Evolutionary conservation across 768 basidiomycete species (phyloP).

Genomic region (Boletellus ananiceps): DNA sequence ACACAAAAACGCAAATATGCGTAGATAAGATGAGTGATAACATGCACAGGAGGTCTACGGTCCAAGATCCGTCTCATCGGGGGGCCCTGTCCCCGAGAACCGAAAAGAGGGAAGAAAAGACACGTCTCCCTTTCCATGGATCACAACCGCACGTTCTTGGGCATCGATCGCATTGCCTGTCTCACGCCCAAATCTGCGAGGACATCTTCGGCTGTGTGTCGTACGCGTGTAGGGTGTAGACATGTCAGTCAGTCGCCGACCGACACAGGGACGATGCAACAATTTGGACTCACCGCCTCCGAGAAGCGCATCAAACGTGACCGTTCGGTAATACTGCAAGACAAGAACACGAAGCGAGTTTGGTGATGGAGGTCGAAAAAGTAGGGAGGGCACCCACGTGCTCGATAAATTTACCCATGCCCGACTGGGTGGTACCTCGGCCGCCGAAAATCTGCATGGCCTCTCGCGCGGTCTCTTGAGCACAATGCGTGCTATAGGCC

Average conservation of each 20-base stretch:
- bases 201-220: conserved; percentile 59
- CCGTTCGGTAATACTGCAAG: conserved; percentile 28
- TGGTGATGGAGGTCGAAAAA: neutral
- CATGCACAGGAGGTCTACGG: too few species aligned
- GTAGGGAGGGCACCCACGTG: conserved; percentile 35
- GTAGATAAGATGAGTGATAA: neutral
- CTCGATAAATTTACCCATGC: conserved; percentile 60
- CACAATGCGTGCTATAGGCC: conserved; percentile 68
- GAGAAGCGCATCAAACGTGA: conserved; percentile 46
- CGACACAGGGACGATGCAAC: too few species aligned
- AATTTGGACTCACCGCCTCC: conserved; percentile 48
- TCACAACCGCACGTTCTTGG: conserved; percentile 59
- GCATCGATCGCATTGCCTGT: conserved; percentile 74
- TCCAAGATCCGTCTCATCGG: too few species aligned
- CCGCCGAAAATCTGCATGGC: conserved; percentile 82
- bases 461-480: conserved; percentile 77
- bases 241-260: conserved; percentile 1
- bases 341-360: conserved; percentile 12
- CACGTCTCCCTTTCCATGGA: too few species aligned
- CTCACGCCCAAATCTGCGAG: conserved; percentile 76
- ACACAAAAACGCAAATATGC: neutral
- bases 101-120: too few species aligned
- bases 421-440: conserved; percentile 74
- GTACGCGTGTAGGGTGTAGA: too few species aligned
- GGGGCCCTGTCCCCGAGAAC: too few species aligned